phyloP scores from a whole-genome alignment of 306 rosid species.

The Quercus parvula region DNA sequence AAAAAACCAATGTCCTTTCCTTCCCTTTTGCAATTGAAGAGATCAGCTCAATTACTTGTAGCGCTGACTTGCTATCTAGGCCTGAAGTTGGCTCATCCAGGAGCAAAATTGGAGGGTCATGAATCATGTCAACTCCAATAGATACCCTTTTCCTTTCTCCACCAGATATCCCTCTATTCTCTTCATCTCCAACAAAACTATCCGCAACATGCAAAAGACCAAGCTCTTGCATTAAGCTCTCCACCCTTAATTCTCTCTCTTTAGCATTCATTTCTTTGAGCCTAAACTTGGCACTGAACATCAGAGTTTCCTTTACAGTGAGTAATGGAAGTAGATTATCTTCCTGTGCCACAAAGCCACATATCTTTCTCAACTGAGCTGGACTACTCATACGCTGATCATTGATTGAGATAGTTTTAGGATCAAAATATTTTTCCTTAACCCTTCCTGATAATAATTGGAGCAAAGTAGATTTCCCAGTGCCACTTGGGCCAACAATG shows the following conservation, averaged over 20 bases:
- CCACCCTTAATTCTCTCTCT: slow-evolving; percentile 58
- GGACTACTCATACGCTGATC: slow-evolving; percentile 46
- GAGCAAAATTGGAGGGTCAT: slow-evolving; percentile 67
- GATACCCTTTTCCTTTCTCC: slow-evolving; percentile 90
- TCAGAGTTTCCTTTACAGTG: slow-evolving; percentile 74
- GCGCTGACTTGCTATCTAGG: slow-evolving; percentile 60
- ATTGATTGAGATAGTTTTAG: slow-evolving; percentile 53
- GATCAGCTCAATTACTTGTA: slow-evolving; percentile 68
- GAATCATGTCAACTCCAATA: slow-evolving; percentile 83
- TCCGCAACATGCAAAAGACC: slow-evolving; percentile 70
- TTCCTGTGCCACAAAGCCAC: slow-evolving; percentile 86
- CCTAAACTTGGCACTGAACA: slow-evolving; percentile 74
- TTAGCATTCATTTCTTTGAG: slow-evolving; percentile 47
- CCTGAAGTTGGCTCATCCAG: slow-evolving; percentile 92
- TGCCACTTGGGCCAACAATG: slow-evolving; percentile 88
- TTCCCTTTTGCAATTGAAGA: slow-evolving; percentile 59
- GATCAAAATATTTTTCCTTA: slow-evolving; percentile 41
- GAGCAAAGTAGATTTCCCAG: slow-evolving; percentile 84
- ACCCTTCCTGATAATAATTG: slow-evolving; percentile 62
- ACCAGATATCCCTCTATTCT: slow-evolving; percentile 79
- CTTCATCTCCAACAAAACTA: slow-evolving; percentile 81
- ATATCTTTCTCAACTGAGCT: slow-evolving; percentile 57
- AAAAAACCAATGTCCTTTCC: slow-evolving; percentile 60
- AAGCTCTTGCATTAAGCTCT: slow-evolving; percentile 68
- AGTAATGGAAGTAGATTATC: slow-evolving; percentile 82